Evolutionary conservation across 495 filamentous ascomycete species (phyloP), one percentile per base, ranked within the genome.

Genomic region (Immersiella caudata): DNA sequence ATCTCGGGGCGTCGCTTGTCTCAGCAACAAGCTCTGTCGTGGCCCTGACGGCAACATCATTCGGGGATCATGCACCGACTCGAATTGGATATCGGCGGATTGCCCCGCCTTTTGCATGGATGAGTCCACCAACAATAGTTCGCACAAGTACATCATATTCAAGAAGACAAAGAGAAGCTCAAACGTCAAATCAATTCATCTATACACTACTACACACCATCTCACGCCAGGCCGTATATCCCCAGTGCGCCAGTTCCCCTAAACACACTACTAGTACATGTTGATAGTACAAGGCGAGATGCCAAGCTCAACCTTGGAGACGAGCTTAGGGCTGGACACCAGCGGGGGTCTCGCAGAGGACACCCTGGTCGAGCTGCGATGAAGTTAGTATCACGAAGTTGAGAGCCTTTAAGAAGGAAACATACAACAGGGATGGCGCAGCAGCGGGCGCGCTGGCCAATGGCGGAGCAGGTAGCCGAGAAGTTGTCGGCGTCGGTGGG

Each of bases 391-490:
- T 29, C 12, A 22, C 11, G 7, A 27, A 11, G 33, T 25, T 40
- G 21, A 6, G 9, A 12, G 0, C 11, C 2, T 2, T 40, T 5
- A n/a, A 20, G 2, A 46, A n/a, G n/a, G 25, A 9, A 16, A 64
- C 74, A 64, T 64, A 76, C 74, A 36, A 79, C 57, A 4, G 80
- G 79, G 14, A 82, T 65, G 52, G 78, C 77, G 61, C 80, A 82
- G 78, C 80, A 82, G 67, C 80, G 79, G 35, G 80, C 79, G 8
- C 77, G 79, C 75, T 82, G 77, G 70, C 80, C 79, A 59, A 78
- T 74, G 60, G 24, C 77, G 0, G 79, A 56, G 72, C 80, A 82
- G 61, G 74, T 33, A 1, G 67, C 25, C 58, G 56, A 71, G 74
- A 82, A 82, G 51, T 73, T 40, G 49, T 6, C n/a, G 11, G 79